These are phyloP conservation scores for Tuctoria greenei DNA, from an alignment of 176 grass and related monocot species.

Conservation along the genomic window DNA sequence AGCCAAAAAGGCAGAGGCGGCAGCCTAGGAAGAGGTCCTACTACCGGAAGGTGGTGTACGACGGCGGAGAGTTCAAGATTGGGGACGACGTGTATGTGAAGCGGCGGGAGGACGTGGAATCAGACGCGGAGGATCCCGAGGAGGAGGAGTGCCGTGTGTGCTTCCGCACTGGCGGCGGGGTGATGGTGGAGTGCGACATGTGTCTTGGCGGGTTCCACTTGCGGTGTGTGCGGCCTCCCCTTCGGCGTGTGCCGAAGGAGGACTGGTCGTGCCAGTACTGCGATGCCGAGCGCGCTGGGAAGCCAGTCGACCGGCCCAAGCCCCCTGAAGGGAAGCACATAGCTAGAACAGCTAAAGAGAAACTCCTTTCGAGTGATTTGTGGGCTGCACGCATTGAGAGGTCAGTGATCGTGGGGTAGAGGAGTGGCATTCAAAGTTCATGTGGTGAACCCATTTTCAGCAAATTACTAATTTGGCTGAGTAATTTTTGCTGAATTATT, in stretches of 20 bases:
- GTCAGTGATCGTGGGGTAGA: slow-evolving; percentile 14
- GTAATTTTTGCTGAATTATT: neutral
- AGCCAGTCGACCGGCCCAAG: slow-evolving; percentile 48
- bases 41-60: slow-evolving; percentile 75
- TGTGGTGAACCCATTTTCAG: neutral
- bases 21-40: slow-evolving; percentile 40
- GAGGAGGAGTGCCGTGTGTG: slow-evolving; percentile 75
- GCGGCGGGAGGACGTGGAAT: slow-evolving; percentile 61
- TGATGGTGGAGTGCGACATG: slow-evolving; percentile 91
- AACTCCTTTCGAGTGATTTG: slow-evolving; percentile 75
- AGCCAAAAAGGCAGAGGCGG: slow-evolving; percentile 47
- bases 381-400: slow-evolving; percentile 80
- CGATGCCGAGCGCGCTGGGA: slow-evolving; percentile 51
- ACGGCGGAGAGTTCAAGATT: slow-evolving; percentile 60
- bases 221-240: slow-evolving; percentile 65
- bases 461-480: neutral
- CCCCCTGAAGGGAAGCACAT: slow-evolving; percentile 58
- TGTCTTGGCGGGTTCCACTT: slow-evolving; percentile 94
- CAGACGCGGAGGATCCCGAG: slow-evolving; percentile 64
- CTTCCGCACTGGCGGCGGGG: slow-evolving; percentile 51
- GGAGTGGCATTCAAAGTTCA: neutral
- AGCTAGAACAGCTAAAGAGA: slow-evolving; percentile 72
- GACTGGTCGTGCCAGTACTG: slow-evolving; percentile 87
- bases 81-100: slow-evolving; percentile 94
- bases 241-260: slow-evolving; percentile 76